Evolutionary conservation across 1,284 basidiomycete genomes (phyloP).

Genomic region (Apiotrichum sp.): DNA sequence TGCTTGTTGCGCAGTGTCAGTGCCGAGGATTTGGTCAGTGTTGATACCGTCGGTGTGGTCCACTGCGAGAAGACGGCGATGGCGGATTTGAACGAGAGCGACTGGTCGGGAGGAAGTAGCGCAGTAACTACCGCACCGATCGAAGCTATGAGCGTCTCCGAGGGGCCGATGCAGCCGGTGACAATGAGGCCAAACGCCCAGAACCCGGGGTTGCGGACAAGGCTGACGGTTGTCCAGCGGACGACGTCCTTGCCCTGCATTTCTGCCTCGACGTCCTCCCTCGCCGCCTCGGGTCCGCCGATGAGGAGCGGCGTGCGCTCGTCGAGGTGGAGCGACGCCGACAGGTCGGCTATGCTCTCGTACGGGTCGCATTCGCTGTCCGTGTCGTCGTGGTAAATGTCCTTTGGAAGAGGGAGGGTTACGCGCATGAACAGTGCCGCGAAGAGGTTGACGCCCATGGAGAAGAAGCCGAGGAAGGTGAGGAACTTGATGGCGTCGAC

Average conservation of each 20-base stretch:
- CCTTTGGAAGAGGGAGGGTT: conserved; percentile 17
- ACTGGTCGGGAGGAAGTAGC: conserved; percentile 28
- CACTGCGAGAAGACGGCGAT: conserved; percentile 8
- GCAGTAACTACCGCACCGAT: conserved; percentile 45
- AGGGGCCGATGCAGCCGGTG: conserved; percentile 42
- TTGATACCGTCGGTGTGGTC: conserved; percentile 1
- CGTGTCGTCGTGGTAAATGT: background rate
- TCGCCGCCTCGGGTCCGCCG: conserved; percentile 42
- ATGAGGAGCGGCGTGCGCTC: conserved; percentile 45
- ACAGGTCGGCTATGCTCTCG: conserved; percentile 7
- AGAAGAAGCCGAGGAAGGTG: conserved; percentile 38
- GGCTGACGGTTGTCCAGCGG: conserved; percentile 31
- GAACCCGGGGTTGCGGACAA: conserved; percentile 41
- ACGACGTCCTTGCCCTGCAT: conserved; percentile 30
- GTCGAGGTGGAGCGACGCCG: conserved; percentile 31
- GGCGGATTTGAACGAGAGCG: conserved; percentile 4
- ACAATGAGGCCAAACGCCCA: conserved; percentile 44
- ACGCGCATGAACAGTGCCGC: conserved; percentile 41
- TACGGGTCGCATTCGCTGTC: conserved; percentile 10
- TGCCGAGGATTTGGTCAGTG: conserved; percentile 14
- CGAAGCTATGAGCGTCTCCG: conserved; percentile 44
- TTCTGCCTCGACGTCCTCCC: conserved; percentile 37
- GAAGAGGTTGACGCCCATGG: conserved; percentile 40
- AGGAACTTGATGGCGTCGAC: conserved; percentile 39
- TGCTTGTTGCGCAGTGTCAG: conserved; percentile 44